phyloP scores from a whole-genome alignment of 2,329 filamentous ascomycete genomes.

The Fusarium nisikadoi region DNA sequence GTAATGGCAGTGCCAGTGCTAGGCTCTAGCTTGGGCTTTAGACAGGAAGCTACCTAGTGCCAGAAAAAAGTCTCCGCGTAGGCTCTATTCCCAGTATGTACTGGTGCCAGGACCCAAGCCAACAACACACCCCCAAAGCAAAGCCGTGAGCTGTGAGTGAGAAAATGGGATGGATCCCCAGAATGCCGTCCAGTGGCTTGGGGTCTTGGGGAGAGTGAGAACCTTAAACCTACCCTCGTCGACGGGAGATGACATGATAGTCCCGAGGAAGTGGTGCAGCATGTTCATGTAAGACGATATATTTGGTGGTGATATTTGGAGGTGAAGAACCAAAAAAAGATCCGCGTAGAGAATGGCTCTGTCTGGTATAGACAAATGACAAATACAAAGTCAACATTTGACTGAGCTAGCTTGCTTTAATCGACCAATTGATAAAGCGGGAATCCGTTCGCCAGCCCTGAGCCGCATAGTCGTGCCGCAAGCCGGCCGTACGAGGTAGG shows the following conservation, averaged over 20 bases:
- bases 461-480: constrained; percentile 1
- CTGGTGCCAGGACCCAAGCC: background rate
- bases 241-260: constrained; percentile 30
- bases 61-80: constrained; percentile 21
- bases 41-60: background rate
- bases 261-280: constrained; percentile 24
- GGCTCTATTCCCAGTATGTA: constrained; percentile 5
- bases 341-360: background rate
- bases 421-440: background rate
- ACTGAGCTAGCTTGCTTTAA: background rate
- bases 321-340: background rate
- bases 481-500: background rate
- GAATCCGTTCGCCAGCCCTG: background rate
- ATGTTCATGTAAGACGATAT: constrained; percentile 3
- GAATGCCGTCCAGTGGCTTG: constrained; percentile 39
- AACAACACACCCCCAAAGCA: constrained; percentile 10
- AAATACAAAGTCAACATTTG: background rate
- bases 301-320: background rate
- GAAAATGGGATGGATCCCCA: constrained; percentile 23
- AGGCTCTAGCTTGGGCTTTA: background rate
- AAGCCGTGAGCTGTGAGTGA: constrained; percentile 19
- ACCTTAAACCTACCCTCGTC: constrained; percentile 44
- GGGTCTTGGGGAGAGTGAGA: constrained; percentile 43
- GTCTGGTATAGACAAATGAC: background rate
- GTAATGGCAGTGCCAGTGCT: constrained; percentile 22